phyloP scores from a whole-genome alignment of 768 basidiomycete genomes.

The Xerocomus brunneocitrinus region DNA sequence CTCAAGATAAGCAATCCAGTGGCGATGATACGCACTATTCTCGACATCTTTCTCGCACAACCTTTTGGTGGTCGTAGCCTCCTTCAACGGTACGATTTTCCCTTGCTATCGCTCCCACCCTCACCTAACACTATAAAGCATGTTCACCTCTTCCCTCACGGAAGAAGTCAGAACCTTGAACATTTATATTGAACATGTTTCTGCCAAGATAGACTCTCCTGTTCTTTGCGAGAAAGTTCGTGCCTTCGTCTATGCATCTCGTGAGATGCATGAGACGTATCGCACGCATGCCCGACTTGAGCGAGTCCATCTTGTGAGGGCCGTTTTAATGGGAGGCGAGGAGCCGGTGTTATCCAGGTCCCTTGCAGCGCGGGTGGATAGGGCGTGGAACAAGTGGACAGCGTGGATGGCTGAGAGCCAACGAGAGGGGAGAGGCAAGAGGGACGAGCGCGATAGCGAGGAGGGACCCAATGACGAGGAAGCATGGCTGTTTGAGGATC shows the following conservation, averaged over 20 bases:
- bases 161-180: conserved; percentile 85
- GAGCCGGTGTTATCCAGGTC: conserved; percentile 68
- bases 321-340: conserved; percentile 75
- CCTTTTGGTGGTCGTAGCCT: conserved; percentile 94
- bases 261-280: conserved; percentile 81
- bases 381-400: conserved; percentile 72
- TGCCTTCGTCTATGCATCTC: conserved; percentile 80
- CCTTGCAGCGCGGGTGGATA: conserved; percentile 77
- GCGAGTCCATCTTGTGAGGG: conserved; percentile 68
- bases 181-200: conserved; percentile 84
- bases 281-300: conserved; percentile 74
- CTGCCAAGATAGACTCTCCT: conserved; percentile 85
- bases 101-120: background rate
- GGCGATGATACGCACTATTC: conserved; percentile 85
- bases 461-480: conserved; percentile 92
- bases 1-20: conserved; percentile 94
- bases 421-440: conserved; percentile 34
- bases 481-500: conserved; percentile 94
- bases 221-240: conserved; percentile 84
- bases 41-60: conserved; percentile 94
- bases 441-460: conserved; percentile 71
- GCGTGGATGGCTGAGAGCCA: conserved; percentile 64
- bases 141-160: conserved; percentile 90
- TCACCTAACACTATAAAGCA: conserved; percentile 42
- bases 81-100: conserved; percentile 65